Percentiles rank a stretch among this genome's conserved stretches.
Evolutionary conservation across 2,329 filamentous ascomycete genomes (phyloP).

Genomic region (Fusarium marasasianum): DNA sequence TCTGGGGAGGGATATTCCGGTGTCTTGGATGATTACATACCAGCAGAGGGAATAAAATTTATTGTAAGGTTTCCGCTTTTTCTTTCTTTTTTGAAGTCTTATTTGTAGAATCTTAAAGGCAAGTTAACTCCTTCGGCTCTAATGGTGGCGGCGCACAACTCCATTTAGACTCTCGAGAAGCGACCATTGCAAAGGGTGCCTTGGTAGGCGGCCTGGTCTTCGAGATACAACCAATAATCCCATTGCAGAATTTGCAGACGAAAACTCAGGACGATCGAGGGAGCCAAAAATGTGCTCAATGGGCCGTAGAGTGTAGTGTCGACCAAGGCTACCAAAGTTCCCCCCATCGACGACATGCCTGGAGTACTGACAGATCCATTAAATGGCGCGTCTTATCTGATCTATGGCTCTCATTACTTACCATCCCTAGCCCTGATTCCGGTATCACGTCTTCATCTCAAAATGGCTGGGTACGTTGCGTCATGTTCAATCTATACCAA

Average conservation of each 20-base stretch:
- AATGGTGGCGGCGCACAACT: background rate
- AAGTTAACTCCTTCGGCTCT: background rate
- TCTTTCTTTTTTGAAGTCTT: background rate
- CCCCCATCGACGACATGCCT: no score
- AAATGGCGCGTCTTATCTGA: background rate
- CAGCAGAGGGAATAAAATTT: background rate
- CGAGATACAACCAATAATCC: no score
- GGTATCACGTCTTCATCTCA: background rate
- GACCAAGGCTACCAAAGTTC: background rate
- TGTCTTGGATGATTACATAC: background rate
- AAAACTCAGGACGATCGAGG: background rate
- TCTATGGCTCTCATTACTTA: no score
- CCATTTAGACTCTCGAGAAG: background rate
- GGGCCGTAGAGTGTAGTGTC: background rate
- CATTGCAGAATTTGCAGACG: background rate
- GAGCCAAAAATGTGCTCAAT: background rate
- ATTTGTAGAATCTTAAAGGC: background rate
- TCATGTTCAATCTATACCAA: background rate
- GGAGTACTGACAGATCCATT: no score
- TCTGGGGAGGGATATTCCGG: background rate
- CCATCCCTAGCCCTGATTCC: no score
- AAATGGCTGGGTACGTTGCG: background rate
- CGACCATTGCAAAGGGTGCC: no score
- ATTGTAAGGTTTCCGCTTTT: fast-evolving
- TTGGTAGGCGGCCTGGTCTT: background rate